Evolutionary conservation across 169 alveolate species (phyloP).

Genomic region (Cryptosporidium felis): DNA sequence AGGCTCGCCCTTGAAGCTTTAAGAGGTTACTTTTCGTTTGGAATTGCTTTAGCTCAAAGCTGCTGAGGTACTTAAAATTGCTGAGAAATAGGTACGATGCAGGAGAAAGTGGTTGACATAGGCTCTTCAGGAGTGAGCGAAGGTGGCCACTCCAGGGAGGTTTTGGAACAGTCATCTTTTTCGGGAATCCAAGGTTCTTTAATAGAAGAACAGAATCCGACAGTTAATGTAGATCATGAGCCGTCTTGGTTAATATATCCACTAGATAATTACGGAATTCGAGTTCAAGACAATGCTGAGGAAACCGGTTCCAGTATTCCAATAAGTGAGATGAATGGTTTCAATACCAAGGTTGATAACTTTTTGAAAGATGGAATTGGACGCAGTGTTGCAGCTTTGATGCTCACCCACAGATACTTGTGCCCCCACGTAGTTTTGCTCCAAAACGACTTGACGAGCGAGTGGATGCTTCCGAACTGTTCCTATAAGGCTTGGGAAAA

Average conservation of each 20-base stretch:
- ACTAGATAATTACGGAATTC: slow-evolving; percentile 53
- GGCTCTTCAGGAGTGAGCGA: background rate
- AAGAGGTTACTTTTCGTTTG: too few species aligned
- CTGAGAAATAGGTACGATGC: too few species aligned
- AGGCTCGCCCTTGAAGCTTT: too few species aligned
- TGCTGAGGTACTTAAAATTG: too few species aligned
- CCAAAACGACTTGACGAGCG: slow-evolving; percentile 71
- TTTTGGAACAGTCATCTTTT: slow-evolving; percentile 1
- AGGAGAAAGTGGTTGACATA: background rate
- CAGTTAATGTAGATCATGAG: slow-evolving; percentile 36
- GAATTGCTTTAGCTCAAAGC: too few species aligned
- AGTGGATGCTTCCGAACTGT: slow-evolving; percentile 73
- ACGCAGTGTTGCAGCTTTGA: slow-evolving; percentile 75
- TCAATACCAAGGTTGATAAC: slow-evolving; percentile 54
- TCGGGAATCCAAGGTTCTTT: background rate
- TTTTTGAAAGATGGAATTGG: slow-evolving; percentile 74
- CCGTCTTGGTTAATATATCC: slow-evolving; percentile 67
- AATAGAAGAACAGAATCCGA: background rate
- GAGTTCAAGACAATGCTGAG: slow-evolving; percentile 30
- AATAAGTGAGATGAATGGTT: slow-evolving; percentile 54
- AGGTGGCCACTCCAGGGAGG: background rate
- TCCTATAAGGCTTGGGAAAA: slow-evolving; percentile 78
- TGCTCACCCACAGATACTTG: slow-evolving; percentile 74
- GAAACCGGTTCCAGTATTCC: background rate
- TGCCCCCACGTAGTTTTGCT: slow-evolving; percentile 76